Evolutionary conservation across 805 yeast genomes (phyloP).

Genomic region (Tetrapisispora nanseiensis): DNA sequence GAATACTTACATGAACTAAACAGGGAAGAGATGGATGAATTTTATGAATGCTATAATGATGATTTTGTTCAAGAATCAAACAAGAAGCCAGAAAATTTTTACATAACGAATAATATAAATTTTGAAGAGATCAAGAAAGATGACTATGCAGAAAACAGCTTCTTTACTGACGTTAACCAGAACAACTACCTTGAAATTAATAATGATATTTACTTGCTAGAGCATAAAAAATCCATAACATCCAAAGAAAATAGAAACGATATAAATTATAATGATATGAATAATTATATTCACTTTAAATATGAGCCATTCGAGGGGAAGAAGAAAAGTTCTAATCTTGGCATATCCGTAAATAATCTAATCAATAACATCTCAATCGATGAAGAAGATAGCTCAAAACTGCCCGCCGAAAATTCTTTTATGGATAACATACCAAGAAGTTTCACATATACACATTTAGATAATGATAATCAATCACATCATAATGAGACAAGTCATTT

Average conservation of each 20-base stretch:
- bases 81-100: background rate
- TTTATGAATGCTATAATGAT: constrained; percentile 1
- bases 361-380: constrained; percentile 18
- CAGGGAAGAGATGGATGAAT: constrained; percentile 1
- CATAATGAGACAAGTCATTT: background rate
- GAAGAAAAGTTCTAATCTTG: background rate
- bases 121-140: background rate
- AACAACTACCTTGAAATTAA: background rate
- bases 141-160: background rate
- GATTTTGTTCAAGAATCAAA: background rate
- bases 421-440: constrained; percentile 16
- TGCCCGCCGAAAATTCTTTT: background rate
- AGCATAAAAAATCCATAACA: background rate
- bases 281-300: constrained; percentile 4
- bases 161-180: background rate
- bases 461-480: background rate
- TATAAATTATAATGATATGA: background rate
- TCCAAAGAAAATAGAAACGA: background rate
- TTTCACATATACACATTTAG: constrained; percentile 4
- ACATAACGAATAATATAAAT: background rate
- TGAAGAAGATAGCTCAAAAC: no score
- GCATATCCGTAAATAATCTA: constrained; percentile 6
- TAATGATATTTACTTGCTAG: background rate
- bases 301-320: background rate
- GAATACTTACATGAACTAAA: background rate